phyloP scores from a whole-genome alignment of 768 basidiomycete genomes.

The Pulveroboletus sp. region DNA sequence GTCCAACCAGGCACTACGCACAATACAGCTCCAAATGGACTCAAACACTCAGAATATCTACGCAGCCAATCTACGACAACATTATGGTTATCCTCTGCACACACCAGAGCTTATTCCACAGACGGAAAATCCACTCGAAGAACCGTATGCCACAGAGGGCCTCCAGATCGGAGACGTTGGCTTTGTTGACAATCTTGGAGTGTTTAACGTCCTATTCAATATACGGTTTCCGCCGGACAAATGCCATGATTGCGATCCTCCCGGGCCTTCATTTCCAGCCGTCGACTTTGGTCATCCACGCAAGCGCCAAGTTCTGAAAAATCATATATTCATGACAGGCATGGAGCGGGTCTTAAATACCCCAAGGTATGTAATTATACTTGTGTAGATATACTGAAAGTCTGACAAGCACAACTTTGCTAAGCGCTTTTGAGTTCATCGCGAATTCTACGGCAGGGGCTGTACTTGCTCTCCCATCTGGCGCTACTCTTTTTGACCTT shows the following conservation, averaged over 20 bases:
- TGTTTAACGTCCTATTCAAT: constrained; percentile 32
- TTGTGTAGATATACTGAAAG: neutral
- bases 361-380: neutral
- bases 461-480: constrained; percentile 6
- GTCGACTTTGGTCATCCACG: neutral
- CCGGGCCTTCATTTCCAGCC: neutral
- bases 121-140: constrained; percentile 18
- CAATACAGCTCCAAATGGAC: no score
- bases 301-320: neutral
- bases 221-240: constrained; percentile 27
- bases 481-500: neutral
- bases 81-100: constrained; percentile 30
- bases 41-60: constrained; percentile 4
- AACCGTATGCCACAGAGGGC: constrained; percentile 21
- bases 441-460: neutral
- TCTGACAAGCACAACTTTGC: neutral
- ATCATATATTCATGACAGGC: neutral
- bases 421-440: constrained; percentile 1
- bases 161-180: constrained; percentile 36
- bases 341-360: neutral
- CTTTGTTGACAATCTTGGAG: constrained; percentile 25
- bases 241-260: neutral
- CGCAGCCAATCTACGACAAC: constrained; percentile 3
- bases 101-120: constrained; percentile 28
- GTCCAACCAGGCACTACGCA: no score